These are phyloP conservation scores for Tolypocladium sp. DNA, from an alignment of 2,329 filamentous ascomycete genomes.

Conservation along the genomic window DNA sequence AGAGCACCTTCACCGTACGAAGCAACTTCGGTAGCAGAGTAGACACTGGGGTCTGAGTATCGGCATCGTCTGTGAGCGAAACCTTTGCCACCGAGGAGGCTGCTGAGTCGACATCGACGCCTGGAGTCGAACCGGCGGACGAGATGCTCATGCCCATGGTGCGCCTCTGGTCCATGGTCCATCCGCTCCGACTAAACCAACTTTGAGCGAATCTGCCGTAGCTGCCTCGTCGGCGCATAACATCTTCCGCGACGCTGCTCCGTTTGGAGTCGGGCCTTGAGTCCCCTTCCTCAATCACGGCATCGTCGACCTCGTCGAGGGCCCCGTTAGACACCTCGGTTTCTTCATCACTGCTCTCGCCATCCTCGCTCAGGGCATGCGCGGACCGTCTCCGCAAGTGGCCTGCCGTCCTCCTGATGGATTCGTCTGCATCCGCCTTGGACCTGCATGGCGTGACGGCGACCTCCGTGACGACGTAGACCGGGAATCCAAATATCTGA, in stretches of 20 bases:
- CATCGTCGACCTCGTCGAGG: conserved; percentile 37
- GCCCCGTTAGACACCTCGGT: conserved; percentile 21
- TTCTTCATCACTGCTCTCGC: conserved; percentile 40
- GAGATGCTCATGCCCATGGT: conserved; percentile 57
- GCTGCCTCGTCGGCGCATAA: conserved; percentile 71
- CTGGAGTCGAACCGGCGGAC: conserved; percentile 6
- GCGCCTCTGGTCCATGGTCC: conserved; percentile 63
- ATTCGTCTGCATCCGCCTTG: conserved; percentile 61
- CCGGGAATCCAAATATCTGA: conserved; percentile 67
- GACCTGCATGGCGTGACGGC: conserved; percentile 82
- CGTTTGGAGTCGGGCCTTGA: conserved; percentile 22
- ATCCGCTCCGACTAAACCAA: conserved; percentile 84
- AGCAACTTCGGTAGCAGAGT: conserved; percentile 74
- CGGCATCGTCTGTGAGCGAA: conserved; percentile 31
- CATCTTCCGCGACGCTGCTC: conserved; percentile 75
- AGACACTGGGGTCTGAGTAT: conserved; percentile 17
- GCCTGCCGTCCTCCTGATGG: conserved; percentile 53
- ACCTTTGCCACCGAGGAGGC: conserved; percentile 13
- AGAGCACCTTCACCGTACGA: conserved; percentile 74
- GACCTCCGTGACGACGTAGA: conserved; percentile 85
- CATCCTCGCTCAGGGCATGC: conserved; percentile 30
- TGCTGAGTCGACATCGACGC: conserved; percentile 8
- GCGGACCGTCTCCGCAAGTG: conserved; percentile 29
- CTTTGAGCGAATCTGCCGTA: conserved; percentile 84
- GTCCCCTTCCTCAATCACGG: conserved; percentile 21